Base-by-base conservation (phyloP, 371 early-diverging fungal genomes). In the Mortierella polycephala region DNA sequence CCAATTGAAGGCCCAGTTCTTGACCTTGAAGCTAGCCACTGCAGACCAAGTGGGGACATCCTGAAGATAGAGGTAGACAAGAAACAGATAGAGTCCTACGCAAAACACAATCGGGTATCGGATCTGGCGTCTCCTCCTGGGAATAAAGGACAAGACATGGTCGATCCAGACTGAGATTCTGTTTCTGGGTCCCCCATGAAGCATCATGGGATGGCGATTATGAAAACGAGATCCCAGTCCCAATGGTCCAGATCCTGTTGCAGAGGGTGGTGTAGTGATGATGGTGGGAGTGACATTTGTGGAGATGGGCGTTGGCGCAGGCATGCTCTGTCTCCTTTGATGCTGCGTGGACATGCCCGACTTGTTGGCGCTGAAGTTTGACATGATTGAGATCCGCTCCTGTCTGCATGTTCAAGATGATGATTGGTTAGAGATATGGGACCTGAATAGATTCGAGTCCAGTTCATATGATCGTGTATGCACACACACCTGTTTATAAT, bases 1-100 rank as follows among this genome's bases (percentile, higher is more conserved):
- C 57, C 82, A 73, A 58, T 89, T 88, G 69, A 86, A 86, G 46
- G 86, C 67, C 53, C 74, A 72, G 67, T 88, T 88, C 58, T 85
- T 82, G 62, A 85, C 30, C 75, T 87, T 87, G 75, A 85, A 87
- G n/a, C 81, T 75, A 4, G 81, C 47, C 47, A 88, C 71, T 1
- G 83, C 68, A 50, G 68, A 69, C 68, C 75, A 84, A 7, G 83
- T 67, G 3, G 75, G 56, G 16, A 84, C 81, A 8, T 75, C 64
- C 58, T 82, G 82, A 45, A 71, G 69, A 52, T 85, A 71, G n/a
- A 74, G 51, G 39, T 69, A 83, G 23, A 75, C 70, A 2, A 85
- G 20, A 23, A 83, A 52, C 13, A 82, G 63, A 10, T 83, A 55
- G 0, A 85, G n/a, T 4, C 76, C 52, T 7, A 71, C 51, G 1